Conservation (phyloP, 129 eudicot species). For the Flaveria sonorensis region DNA sequence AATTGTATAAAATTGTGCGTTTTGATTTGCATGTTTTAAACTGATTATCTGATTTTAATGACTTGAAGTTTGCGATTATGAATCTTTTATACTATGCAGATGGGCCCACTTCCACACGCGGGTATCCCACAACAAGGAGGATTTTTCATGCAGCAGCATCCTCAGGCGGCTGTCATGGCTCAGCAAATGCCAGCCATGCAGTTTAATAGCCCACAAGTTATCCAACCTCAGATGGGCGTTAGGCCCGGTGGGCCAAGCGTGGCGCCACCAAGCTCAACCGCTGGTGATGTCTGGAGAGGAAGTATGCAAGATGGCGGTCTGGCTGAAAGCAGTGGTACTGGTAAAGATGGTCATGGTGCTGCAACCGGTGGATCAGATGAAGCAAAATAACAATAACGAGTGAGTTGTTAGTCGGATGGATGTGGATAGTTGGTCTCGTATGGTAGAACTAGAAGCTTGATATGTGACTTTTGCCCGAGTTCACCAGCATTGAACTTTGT, state of each 20-base stretch:
- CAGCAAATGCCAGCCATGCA: slow-evolving; percentile 63
- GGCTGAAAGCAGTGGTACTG: slow-evolving; percentile 36
- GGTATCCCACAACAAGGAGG: slow-evolving; percentile 84
- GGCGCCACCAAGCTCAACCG: slow-evolving; percentile 39
- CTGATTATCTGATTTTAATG: not conserved
- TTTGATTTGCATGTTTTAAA: not conserved
- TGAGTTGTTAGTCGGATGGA: slow-evolving; percentile 9
- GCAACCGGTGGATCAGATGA: slow-evolving; percentile 48
- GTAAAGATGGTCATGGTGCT: slow-evolving; percentile 50
- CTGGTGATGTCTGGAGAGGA: slow-evolving; percentile 49
- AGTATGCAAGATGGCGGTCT: slow-evolving; percentile 52
- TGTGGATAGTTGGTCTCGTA: slow-evolving; percentile 48
- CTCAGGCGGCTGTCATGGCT: slow-evolving; percentile 55
- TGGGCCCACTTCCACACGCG: slow-evolving; percentile 59
- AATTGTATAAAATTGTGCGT: not conserved
- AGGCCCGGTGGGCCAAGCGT: slow-evolving; percentile 43
- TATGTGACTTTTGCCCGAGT: slow-evolving; percentile 20
- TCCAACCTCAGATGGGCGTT: slow-evolving; percentile 49
- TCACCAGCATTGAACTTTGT: slow-evolving; percentile 30
- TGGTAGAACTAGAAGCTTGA: slow-evolving; percentile 45
- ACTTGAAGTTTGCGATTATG: not conserved
- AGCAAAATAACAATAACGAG: slow-evolving; percentile 39
- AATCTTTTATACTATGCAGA: slow-evolving; percentile 43
- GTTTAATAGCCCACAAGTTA: slow-evolving; percentile 49
- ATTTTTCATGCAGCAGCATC: slow-evolving; percentile 72